Percentiles rank a stretch among this genome's conserved stretches.
Conservation (phyloP, 148 eudicot genomes). For the Oxyria digyna region DNA sequence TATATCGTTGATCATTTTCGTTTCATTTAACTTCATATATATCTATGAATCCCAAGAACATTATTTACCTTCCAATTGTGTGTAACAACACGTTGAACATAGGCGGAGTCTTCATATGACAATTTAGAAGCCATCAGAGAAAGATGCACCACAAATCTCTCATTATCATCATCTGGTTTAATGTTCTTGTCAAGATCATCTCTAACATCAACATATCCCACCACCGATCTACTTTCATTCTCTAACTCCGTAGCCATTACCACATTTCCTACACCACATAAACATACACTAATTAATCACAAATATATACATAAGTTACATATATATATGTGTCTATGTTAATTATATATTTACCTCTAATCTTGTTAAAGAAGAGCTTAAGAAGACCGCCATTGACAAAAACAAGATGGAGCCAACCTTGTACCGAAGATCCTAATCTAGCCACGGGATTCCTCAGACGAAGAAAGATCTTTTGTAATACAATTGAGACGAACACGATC, state of each 20-base stretch:
- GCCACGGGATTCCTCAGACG: slow-evolving; percentile 17
- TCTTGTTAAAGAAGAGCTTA: slow-evolving; percentile 9
- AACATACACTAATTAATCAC: not conserved
- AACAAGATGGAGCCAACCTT: slow-evolving; percentile 20
- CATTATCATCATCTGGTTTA: not conserved
- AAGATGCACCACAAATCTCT: not conserved
- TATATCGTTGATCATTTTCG: not conserved
- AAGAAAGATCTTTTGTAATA: slow-evolving; percentile 16
- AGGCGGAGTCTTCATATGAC: slow-evolving; percentile 37
- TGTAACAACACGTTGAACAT: slow-evolving; percentile 23
- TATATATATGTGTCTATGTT: too few relatives aligned
- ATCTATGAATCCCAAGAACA: too few relatives aligned
- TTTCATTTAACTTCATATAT: too few relatives aligned
- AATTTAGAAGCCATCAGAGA: slow-evolving; percentile 40
- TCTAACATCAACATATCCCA: slow-evolving; percentile 26
- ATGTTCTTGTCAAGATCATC: slow-evolving; percentile 23
- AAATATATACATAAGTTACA: too few relatives aligned
- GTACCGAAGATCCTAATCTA: slow-evolving; percentile 14
- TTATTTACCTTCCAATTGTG: slow-evolving; percentile 37
- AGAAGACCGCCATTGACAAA: slow-evolving; percentile 17
- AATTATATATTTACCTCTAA: slow-evolving; percentile 24
- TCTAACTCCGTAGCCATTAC: slow-evolving; percentile 19
- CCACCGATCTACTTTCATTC: slow-evolving; percentile 17
- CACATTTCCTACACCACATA: slow-evolving; percentile 23
- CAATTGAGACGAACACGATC: slow-evolving; percentile 25